Base-by-base conservation (phyloP, 2,329 filamentous ascomycete species). In the Talaromyces sp. region DNA sequence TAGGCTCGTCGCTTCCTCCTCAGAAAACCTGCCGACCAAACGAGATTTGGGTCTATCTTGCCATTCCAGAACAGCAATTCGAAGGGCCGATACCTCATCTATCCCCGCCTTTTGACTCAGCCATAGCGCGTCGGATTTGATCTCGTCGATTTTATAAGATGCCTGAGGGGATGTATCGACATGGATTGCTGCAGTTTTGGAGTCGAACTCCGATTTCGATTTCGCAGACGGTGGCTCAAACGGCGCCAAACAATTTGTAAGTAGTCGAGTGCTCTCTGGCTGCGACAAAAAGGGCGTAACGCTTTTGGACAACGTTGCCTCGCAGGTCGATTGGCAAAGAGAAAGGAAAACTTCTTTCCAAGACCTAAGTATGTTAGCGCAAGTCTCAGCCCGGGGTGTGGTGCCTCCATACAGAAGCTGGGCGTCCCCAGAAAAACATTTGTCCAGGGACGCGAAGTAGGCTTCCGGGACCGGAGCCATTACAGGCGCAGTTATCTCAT, bases 121-220 rank as follows among this genome's bases (percentile, higher is more conserved):
- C 92, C 93, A 98, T 67, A 89, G 73, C 36, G 92, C 85, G 78
- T 98, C 93, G 54, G 86, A 85, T 77, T 96, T 96, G 73, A 98
- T 86, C 70, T 89, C 80, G 44, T 89, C 86, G 66, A 96, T 81
- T 70, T 93, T 86, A 72, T 89, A 91, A 61, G 85, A 84, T 47
- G 85, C 83, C 68, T 85, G 85, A 13, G 85, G 80, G 5, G 85
- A 85, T 19, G 89, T 86, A 1, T 91, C 86, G 55, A 92, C 85
- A 72, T 96, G 89, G 64, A 97, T 96, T 5, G 92, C 90, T 25
- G 92, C 90, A 0, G 91, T 96, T 75, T 88, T 92, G 22, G 90
- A 90, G 63, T 96, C 90, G 71, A 96, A 96, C 19, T 85, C 84
- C 66, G 84, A 82, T 74, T 88, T 90, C 32, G 89, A 84, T 68